Evolutionary conservation across 2,329 filamentous ascomycete genomes (phyloP), one percentile per base, ranked within the genome.

Genomic region (Sphaceloma murrayae): DNA sequence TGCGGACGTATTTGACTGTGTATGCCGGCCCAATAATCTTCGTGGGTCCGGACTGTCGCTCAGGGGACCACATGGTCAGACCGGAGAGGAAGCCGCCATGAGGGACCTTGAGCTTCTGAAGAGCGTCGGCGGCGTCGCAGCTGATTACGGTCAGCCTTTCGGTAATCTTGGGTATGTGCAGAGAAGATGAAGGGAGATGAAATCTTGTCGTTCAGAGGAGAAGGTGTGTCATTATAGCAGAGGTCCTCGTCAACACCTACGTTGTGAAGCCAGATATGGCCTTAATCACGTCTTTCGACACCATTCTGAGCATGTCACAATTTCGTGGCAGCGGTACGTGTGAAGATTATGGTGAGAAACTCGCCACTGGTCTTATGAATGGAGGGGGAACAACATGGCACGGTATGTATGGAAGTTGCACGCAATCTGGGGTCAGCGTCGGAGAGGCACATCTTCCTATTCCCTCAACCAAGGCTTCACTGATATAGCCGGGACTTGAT

Each of bases 21-120:
- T 72, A 74, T 4, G 70, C 73, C 8, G 68, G 71, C 3, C 73
- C 73, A 14, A 72, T 62, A 45, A 76, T 70, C 56, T 72, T 74
- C 30, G 71, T 71, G 8, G 59, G 50, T 4, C 70, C 71, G 14
- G 63, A 63, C 58, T 74, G 70, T 29, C 67, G 66, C 39, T 65
- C 57, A 1, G 73, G 72, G 2, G 72, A 75, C 63, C 66, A 75
- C 64, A 76, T 69, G 18, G 67, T 70, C 36, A 76, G 58, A 9
- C 71, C 70, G 2, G 67, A 63, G 1, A 76, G 62, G 55, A 75
- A 77, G 32, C 73, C 73, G 49, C 72, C 72, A 51, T 72, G 50
- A 6, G 57, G 52, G 2, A 58, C 52, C 46, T 57, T 58, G 32
- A 75, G 61, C 54, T 74, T 74, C 49, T 62, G 62, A 2, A 75